Conservation (phyloP, 2,329 filamentous ascomycete species). For the Fusarium miscanthi region DNA sequence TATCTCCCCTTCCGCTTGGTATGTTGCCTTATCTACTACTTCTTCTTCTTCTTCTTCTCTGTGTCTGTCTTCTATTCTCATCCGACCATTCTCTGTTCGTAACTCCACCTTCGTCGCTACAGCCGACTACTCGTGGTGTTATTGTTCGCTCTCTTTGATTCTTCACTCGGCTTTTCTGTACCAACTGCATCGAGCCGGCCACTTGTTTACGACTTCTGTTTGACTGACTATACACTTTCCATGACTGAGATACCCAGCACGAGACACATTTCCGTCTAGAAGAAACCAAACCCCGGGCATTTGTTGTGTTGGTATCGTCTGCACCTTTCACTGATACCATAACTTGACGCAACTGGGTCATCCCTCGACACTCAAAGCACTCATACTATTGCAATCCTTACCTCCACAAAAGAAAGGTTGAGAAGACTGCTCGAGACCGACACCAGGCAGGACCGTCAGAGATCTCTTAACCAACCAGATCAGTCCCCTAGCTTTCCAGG, state of each 20-base stretch:
- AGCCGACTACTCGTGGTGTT: not conserved
- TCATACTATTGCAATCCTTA: not conserved
- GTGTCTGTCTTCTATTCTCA: slow-evolving; percentile 1
- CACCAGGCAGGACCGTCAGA: not conserved
- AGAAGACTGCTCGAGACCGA: not conserved
- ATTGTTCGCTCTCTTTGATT: slow-evolving; percentile 1
- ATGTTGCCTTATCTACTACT: slow-evolving; percentile 1
- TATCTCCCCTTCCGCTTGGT: slow-evolving; percentile 17
- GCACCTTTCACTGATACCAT: slow-evolving; percentile 1
- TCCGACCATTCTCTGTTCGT: slow-evolving; percentile 5
- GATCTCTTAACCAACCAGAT: not conserved
- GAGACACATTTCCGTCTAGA: not conserved
- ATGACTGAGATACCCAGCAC: slow-evolving; percentile 13
- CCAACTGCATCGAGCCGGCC: slow-evolving; percentile 9
- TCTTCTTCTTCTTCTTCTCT: not conserved
- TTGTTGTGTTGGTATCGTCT: not conserved
- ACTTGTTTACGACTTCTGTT: slow-evolving; percentile 30
- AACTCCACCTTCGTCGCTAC: not conserved
- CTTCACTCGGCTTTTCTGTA: slow-evolving; percentile 15
- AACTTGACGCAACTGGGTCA: not conserved
- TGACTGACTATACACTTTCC: not conserved
- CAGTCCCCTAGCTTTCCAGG: not conserved
- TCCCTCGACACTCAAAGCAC: not conserved
- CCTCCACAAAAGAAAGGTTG: not conserved
- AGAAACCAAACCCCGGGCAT: not conserved